Base-by-base conservation (phyloP, 2,329 filamentous ascomycete genomes). In the Calonectria naviculata region DNA sequence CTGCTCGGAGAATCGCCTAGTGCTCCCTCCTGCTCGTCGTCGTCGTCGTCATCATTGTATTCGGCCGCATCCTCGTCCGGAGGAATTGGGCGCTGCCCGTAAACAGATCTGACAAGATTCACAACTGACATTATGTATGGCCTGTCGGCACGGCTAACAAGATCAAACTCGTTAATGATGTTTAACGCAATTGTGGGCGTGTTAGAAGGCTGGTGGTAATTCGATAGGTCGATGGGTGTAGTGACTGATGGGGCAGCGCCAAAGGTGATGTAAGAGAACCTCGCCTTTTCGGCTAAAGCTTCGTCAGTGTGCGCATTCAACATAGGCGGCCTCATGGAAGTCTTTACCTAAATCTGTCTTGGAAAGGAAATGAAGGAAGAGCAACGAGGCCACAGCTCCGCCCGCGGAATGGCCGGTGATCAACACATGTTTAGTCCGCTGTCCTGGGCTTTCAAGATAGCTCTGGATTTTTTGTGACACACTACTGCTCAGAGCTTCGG, bases 331-430 rank as follows among this genome's bases (percentile, higher is more conserved):
- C 17, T 44, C 21, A 5, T 31, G 12, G 13, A 49, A 12, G 17
- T 29, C 72, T 36, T 71, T 44, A 77, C 76, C 41, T 1, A 68
- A 34, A 1, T n/a, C 21, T 19, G 38, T 52, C 13, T 70, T n/a
- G 8, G 75, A 70, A 19, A 74, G 61, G 29, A 67, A 66, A 24
- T 60, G 68, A 34, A 78, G 67, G 47, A 73, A 76, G 5, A 78
- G 46, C 0, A 78, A 44, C 26, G 73, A 71, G n/a, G 75, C 73
- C 21, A 73, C 76, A 38, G 76, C 76, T 63, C 76, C 76, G 12
- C 76, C 76, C 12, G 76, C 76, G 28, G 76, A 78, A 71, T 78
- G 76, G 2, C 76, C 75, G 0, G 76, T 77, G 15, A 78, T 75
- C 3, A 78, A 42, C 17, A 78, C 34, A 49, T 78, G 76, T 4